These are phyloP conservation scores for Dendrocalamus sinicus DNA, from an alignment of 176 grass and related monocot genomes.

Conservation along the genomic window DNA sequence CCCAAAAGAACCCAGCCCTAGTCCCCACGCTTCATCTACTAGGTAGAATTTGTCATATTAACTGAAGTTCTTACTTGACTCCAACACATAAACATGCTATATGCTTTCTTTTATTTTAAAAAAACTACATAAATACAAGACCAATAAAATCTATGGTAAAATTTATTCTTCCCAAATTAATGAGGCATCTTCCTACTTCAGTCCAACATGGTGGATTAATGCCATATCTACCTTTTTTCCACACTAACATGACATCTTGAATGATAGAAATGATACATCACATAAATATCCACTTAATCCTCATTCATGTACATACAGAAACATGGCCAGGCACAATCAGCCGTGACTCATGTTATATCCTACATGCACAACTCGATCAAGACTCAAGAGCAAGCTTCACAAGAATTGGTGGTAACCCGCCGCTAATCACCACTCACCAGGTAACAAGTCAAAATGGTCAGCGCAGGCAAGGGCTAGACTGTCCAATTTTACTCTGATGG, in stretches of 20 bases:
- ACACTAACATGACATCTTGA: background rate
- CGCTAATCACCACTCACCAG: background rate
- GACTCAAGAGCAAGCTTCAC: slow-evolving; percentile 6
- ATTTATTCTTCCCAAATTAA: background rate
- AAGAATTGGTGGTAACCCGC: background rate
- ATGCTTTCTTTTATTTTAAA: background rate
- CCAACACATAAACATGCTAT: background rate
- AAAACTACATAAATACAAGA: background rate
- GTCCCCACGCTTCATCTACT: too few relatives aligned
- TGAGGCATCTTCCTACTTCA: background rate
- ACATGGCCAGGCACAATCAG: background rate
- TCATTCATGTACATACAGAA: background rate
- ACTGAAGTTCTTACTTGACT: background rate
- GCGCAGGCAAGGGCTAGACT: background rate
- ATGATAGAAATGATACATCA: slow-evolving; percentile 1
- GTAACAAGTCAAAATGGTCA: slow-evolving; percentile 4
- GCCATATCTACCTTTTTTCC: background rate
- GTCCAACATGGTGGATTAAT: slow-evolving; percentile 19
- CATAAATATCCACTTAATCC: background rate
- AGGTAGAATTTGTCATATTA: background rate
- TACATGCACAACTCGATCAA: slow-evolving; percentile 15
- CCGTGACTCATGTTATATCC: background rate
- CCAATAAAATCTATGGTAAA: background rate
- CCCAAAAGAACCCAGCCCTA: too few relatives aligned
- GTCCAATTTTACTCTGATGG: background rate